Evolutionary conservation across 805 yeast genomes (phyloP).

Genomic region (Yarrowia alimentaria): DNA sequence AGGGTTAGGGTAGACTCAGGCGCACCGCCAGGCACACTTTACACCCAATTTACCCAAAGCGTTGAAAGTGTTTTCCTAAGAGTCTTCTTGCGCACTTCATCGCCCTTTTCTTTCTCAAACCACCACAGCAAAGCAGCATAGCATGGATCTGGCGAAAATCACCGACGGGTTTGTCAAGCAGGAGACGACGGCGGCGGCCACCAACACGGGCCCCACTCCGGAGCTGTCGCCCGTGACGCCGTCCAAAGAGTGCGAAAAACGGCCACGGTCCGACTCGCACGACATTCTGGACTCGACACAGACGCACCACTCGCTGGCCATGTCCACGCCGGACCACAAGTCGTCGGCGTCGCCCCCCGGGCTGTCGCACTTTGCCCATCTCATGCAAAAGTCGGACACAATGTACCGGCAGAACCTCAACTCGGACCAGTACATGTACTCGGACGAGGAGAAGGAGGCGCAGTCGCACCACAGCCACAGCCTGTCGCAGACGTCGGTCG

Average conservation of each 20-base stretch:
- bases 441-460: constrained; percentile 22
- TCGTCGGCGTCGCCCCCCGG: constrained; percentile 13
- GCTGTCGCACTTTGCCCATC: constrained; percentile 24
- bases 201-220: constrained; percentile 24
- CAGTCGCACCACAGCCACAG: not conserved
- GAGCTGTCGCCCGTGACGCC: constrained; percentile 22
- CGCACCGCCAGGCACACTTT: constrained; percentile 18
- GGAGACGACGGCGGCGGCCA: not conserved
- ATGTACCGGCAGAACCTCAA: constrained; percentile 28
- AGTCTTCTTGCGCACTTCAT: constrained; percentile 6
- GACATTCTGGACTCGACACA: not conserved
- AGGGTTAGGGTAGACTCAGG: constrained; percentile 10
- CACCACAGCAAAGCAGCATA: not conserved
- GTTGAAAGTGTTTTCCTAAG: constrained; percentile 20
- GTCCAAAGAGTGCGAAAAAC: constrained; percentile 15
- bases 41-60: constrained; percentile 26
- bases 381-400: constrained; percentile 28
- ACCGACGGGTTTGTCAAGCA: constrained; percentile 26
- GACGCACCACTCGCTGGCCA: too few species aligned
- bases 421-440: constrained; percentile 24
- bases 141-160: constrained; percentile 26
- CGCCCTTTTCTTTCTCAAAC: not conserved
- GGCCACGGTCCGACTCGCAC: constrained; percentile 1
- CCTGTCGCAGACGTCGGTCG: too few species aligned
- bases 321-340: constrained; percentile 2